Evolutionary conservation across 495 filamentous ascomycete species (phyloP).

Genomic region (Neurospora sp.): DNA sequence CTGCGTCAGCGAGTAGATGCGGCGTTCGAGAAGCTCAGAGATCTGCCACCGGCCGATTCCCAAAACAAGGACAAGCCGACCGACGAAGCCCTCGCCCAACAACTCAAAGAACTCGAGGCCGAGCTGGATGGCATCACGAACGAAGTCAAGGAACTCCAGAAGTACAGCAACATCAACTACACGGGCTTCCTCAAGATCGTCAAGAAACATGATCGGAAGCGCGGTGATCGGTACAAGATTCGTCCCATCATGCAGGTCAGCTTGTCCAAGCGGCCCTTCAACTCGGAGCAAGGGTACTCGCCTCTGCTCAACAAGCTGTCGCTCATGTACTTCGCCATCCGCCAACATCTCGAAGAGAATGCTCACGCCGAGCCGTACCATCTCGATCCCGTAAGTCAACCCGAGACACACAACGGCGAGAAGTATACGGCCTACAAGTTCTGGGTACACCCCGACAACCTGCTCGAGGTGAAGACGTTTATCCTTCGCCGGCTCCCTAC

Average conservation of each 20-base stretch:
- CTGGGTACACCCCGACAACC: constrained; percentile 92
- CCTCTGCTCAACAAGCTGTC: constrained; percentile 84
- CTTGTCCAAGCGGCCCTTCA: constrained; percentile 78
- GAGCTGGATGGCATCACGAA: constrained; percentile 82
- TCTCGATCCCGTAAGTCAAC: constrained; percentile 26
- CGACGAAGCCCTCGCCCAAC: constrained; percentile 37
- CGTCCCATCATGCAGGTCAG: constrained; percentile 83
- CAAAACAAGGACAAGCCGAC: constrained; percentile 22
- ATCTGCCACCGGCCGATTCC: constrained; percentile 32
- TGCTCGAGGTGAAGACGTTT: constrained; percentile 90
- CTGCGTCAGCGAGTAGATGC: constrained; percentile 57
- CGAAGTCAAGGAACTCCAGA: constrained; percentile 87
- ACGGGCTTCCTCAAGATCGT: constrained; percentile 95
- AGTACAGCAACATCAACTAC: constrained; percentile 93
- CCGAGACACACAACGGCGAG: constrained; percentile 44
- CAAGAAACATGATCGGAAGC: constrained; percentile 95
- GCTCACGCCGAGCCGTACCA: constrained; percentile 13
- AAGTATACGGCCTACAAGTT: constrained; percentile 91
- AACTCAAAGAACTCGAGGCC: constrained; percentile 56
- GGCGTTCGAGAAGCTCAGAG: constrained; percentile 51
- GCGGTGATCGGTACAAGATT: constrained; percentile 70
- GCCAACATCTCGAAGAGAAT: constrained; percentile 61
- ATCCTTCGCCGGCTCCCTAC: constrained; percentile 84
- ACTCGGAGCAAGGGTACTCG: constrained; percentile 82
- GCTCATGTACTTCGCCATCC: constrained; percentile 89